phyloP scores from a whole-genome alignment of 2,329 filamentous ascomycete species.

The Catunica adiposa region DNA sequence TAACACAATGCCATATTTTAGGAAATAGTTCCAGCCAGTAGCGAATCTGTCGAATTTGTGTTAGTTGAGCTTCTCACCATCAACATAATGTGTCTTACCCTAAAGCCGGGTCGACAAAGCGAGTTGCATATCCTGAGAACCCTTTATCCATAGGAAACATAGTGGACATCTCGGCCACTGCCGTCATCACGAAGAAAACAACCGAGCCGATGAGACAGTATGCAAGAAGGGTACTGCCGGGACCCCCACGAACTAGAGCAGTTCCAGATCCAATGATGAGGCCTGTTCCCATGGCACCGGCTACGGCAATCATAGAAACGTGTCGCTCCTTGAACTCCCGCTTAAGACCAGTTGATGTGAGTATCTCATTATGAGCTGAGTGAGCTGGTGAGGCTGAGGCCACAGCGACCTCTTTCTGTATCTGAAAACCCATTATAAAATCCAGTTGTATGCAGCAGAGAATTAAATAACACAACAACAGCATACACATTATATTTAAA shows the following conservation, averaged over 20 bases:
- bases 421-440: not conserved
- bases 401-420: not conserved
- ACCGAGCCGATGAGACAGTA: constrained; percentile 30
- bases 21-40: constrained; percentile 22
- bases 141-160: constrained; percentile 19
- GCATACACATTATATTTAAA: no score
- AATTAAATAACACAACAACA: no score
- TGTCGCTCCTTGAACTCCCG: constrained; percentile 19
- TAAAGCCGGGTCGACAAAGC: constrained; percentile 20
- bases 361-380: not conserved
- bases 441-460: not conserved
- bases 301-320: constrained; percentile 24
- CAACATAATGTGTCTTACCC: constrained; percentile 15
- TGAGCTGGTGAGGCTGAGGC: not conserved
- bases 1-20: constrained; percentile 26
- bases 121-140: constrained; percentile 19
- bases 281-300: constrained; percentile 24
- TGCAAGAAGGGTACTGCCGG: constrained; percentile 23
- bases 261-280: constrained; percentile 36
- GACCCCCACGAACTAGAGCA: constrained; percentile 32
- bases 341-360: not conserved
- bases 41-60: constrained; percentile 21
- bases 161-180: constrained; percentile 22
- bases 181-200: constrained; percentile 38
- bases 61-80: not conserved